Conservation (phyloP, 176 grass and related monocot species). For the Triticum urartu region DNA sequence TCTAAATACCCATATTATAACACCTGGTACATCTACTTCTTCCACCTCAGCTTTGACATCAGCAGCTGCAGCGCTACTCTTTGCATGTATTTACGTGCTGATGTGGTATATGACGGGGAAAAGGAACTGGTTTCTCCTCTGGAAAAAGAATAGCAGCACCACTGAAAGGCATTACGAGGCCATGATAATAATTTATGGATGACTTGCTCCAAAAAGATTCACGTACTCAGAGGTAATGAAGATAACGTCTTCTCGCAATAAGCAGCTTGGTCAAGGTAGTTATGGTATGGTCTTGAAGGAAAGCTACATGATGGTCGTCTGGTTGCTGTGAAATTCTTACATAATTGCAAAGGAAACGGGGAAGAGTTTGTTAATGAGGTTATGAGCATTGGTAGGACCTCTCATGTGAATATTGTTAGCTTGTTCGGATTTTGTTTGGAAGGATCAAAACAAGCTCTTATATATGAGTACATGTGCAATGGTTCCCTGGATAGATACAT, state of each 20-base stretch:
- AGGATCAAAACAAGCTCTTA: too few relatives aligned
- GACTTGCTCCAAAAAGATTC: conserved; percentile 44
- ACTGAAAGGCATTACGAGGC: neutral
- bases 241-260: conserved; percentile 26
- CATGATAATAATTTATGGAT: conserved; percentile 7
- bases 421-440: conserved; percentile 38
- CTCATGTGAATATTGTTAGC: conserved; percentile 40
- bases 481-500: too few relatives aligned
- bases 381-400: conserved; percentile 41
- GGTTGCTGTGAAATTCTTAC: conserved; percentile 57
- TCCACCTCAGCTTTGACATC: neutral
- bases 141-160: neutral
- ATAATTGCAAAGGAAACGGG: conserved; percentile 25
- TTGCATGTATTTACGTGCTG: neutral
- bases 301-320: neutral
- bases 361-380: conserved; percentile 61
- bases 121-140: neutral
- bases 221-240: conserved; percentile 46
- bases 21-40: neutral
- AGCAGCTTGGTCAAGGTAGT: neutral
- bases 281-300: conserved; percentile 56
- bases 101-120: neutral
- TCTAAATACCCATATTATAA: too few relatives aligned
- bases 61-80: neutral
- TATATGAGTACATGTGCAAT: too few relatives aligned